Base-by-base conservation (phyloP, 176 grass and related monocot species). In the Melocanna baccifera region DNA sequence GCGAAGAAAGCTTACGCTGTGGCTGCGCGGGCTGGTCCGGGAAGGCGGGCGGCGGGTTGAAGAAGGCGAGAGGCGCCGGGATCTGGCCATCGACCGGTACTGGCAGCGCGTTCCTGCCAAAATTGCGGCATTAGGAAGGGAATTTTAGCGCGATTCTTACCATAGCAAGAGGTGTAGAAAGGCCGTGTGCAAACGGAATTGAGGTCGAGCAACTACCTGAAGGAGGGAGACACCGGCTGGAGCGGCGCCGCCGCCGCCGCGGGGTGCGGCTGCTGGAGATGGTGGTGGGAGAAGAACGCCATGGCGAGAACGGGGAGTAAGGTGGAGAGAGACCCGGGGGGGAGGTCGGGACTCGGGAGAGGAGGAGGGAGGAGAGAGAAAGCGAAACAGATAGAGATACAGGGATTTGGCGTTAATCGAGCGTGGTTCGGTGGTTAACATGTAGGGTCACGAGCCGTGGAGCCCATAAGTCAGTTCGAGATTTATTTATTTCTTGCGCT, bases 61-160 rank as follows among this genome's bases (percentile, higher is more conserved):
- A 99, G 86, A 92, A 92, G 63, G 90, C 52, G 26, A 89, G 76
- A 6, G 91, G 97, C 42, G 89, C 88, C 74, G 88, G 87, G 81
- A 92, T 91, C 91, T 99, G 93, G 41, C 93, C 93, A 87, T 96
- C 93, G 58, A 92, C 88, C 32, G 91, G 93, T 59, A 92, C 93
- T 39, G 78, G 90, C 46, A 94, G 88, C 69, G 92, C 82, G 74
- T 94, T 96, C 81, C 97, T 99, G 93, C 64, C 23, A 46, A 78
- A 91, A 73, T 55, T 42, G 9, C 45, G 52, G 56, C 30, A 81
- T 91, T 61, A 80, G 47, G 48, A 48, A 71, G 75, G 74, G 80
- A 79, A 84, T 65, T 92, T 89, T 62, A 81, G 68, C 46, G 22
- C 51, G 62, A 70, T 79, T 55, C 36, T 58, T 61, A 76, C 41